phyloP scores from a whole-genome alignment of 805 yeast species.

The Pichia nakasei region DNA sequence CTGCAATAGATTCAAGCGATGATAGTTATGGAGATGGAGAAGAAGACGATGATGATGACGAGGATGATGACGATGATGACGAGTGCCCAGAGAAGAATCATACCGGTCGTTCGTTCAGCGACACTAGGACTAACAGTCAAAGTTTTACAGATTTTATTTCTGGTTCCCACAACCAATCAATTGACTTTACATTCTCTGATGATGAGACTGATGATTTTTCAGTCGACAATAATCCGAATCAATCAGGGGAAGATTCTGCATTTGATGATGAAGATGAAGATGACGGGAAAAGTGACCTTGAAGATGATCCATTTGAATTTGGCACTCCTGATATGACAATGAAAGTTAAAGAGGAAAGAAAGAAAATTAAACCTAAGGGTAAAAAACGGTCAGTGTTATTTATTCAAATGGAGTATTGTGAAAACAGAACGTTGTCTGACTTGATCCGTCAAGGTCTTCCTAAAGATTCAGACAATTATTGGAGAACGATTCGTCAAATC shows the following conservation, averaged over 20 bases:
- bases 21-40: constrained; percentile 21
- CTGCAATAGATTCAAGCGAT: constrained; percentile 22
- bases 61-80: constrained; percentile 10
- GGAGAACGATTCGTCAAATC: constrained; percentile 83
- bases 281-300: constrained; percentile 17
- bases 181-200: constrained; percentile 45
- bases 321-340: constrained; percentile 16
- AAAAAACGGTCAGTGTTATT: constrained; percentile 60
- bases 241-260: constrained; percentile 12
- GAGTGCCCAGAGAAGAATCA: not conserved
- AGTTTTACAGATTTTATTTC: constrained; percentile 60
- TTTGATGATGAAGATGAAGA: constrained; percentile 14
- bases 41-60: constrained; percentile 17
- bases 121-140: constrained; percentile 25
- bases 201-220: constrained; percentile 20
- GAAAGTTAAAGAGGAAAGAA: constrained; percentile 7
- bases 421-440: constrained; percentile 81
- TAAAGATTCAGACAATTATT: constrained; percentile 66
- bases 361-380: constrained; percentile 12
- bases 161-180: constrained; percentile 47
- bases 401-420: constrained; percentile 98
- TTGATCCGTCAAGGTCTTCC: constrained; percentile 72
- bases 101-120: constrained; percentile 14
- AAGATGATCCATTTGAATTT: constrained; percentile 22
- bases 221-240: constrained; percentile 18